These are phyloP conservation scores for Leccinum boreale DNA, from an alignment of 768 basidiomycete species.

Conservation along the genomic window DNA sequence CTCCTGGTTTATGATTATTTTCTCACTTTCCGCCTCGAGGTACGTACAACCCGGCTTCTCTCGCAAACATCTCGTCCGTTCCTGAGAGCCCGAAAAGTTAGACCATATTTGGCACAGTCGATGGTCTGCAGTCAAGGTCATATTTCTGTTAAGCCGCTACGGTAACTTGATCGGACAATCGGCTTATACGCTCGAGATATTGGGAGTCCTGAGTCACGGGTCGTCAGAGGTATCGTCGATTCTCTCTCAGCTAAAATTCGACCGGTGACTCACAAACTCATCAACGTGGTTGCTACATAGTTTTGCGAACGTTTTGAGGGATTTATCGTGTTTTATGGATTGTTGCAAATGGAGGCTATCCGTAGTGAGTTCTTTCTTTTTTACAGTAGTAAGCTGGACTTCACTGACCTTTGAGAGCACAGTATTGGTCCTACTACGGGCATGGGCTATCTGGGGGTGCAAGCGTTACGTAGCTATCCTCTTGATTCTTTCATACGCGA, in stretches of 20 bases:
- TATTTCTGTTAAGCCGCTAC: conserved; percentile 19
- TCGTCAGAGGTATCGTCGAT: not conserved
- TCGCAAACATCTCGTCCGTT: not conserved
- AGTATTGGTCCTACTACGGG: conserved; percentile 17
- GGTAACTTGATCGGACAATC: conserved; percentile 10
- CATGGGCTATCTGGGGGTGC: conserved; percentile 16
- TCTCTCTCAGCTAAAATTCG: not conserved
- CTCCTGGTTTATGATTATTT: conserved; percentile 7
- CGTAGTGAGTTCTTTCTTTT: conserved; percentile 3
- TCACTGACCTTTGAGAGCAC: not conserved
- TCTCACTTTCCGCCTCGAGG: conserved; percentile 15
- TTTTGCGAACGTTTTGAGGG: conserved; percentile 6
- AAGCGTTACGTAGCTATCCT: not conserved
- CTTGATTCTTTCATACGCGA: not conserved
- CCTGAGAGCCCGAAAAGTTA: not conserved
- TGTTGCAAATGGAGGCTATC: conserved; percentile 5
- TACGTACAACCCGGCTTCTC: not conserved
- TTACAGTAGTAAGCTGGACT: not conserved
- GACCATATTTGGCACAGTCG: conserved; percentile 1
- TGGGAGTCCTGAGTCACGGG: conserved; percentile 1
- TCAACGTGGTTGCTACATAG: not conserved
- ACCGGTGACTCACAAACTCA: too few species aligned
- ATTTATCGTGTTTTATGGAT: not conserved
- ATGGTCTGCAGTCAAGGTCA: conserved; percentile 4
- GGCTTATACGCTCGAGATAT: conserved; percentile 5